phyloP scores from a whole-genome alignment of 495 filamentous ascomycete species.

The Trichoderma virens region DNA sequence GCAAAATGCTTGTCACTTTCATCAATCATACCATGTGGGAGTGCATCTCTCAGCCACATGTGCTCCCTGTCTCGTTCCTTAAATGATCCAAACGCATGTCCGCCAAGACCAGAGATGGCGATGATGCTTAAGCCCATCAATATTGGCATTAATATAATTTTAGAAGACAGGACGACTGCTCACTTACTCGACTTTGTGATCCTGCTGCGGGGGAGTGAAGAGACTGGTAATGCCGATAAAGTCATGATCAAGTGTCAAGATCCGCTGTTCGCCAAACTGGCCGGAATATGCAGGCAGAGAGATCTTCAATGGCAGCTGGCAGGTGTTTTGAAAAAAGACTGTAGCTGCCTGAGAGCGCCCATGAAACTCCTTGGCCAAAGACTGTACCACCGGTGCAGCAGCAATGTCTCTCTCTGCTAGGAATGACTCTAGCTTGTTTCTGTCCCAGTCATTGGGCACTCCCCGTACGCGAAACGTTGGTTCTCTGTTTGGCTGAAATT shows the following conservation, averaged over 20 bases:
- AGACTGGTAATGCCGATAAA: background rate
- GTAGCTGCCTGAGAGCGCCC: background rate
- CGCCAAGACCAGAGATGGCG: background rate
- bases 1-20: background rate
- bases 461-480: background rate
- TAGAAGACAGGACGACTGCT: background rate
- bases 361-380: background rate
- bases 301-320: background rate
- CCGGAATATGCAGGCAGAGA: background rate
- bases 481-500: background rate
- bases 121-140: background rate
- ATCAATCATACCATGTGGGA: background rate
- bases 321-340: background rate
- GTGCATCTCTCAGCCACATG: background rate
- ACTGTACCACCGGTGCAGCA: background rate
- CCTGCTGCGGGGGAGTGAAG: too few relatives aligned
- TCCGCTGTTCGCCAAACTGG: background rate
- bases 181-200: background rate
- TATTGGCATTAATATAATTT: background rate
- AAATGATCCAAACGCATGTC: background rate
- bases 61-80: background rate
- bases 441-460: background rate
- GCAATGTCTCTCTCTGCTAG: background rate
- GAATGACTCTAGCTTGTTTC: background rate
- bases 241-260: background rate